phyloP scores from a whole-genome alignment of 768 basidiomycete genomes.

The Leucosporidium yakuticum region DNA sequence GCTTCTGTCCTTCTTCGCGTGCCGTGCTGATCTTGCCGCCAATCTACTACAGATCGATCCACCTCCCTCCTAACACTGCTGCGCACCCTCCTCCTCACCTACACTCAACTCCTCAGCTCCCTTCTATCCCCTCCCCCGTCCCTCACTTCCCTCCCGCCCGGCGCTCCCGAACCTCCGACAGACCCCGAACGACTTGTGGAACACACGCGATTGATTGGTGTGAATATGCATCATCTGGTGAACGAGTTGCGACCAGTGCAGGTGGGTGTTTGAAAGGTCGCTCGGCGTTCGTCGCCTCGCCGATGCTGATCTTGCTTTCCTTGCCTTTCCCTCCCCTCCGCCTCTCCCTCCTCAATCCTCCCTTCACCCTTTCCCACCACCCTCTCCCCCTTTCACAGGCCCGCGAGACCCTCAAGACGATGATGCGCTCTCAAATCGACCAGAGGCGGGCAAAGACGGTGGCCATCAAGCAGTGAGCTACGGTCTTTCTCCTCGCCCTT shows the following conservation, averaged over 20 bases:
- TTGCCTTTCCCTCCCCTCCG: neutral
- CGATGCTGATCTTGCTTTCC: neutral
- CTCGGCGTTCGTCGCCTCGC: neutral
- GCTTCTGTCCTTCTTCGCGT: neutral
- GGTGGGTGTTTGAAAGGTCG: conserved; percentile 44
- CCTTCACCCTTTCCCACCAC: neutral
- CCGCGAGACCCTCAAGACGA: conserved; percentile 67
- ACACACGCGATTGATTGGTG: conserved; percentile 72
- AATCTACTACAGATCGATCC: conserved; percentile 57
- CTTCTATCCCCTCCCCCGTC: conserved; percentile 57
- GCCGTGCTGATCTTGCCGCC: neutral
- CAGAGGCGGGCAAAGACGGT: conserved; percentile 66
- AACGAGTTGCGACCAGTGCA: conserved; percentile 86
- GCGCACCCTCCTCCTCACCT: conserved; percentile 70
- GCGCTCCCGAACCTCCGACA: conserved; percentile 45
- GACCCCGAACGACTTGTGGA: conserved; percentile 45
- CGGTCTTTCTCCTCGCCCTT: no score
- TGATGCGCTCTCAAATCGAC: conserved; percentile 75
- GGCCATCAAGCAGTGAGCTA: conserved; percentile 59
- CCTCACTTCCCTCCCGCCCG: conserved; percentile 41
- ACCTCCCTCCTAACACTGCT: conserved; percentile 66
- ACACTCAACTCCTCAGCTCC: conserved; percentile 65
- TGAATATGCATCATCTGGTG: conserved; percentile 83
- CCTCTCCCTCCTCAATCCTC: neutral
- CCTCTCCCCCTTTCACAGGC: conserved; percentile 50